Conservation (phyloP, 2,329 filamentous ascomycete species). For the Thelonectria olida region DNA sequence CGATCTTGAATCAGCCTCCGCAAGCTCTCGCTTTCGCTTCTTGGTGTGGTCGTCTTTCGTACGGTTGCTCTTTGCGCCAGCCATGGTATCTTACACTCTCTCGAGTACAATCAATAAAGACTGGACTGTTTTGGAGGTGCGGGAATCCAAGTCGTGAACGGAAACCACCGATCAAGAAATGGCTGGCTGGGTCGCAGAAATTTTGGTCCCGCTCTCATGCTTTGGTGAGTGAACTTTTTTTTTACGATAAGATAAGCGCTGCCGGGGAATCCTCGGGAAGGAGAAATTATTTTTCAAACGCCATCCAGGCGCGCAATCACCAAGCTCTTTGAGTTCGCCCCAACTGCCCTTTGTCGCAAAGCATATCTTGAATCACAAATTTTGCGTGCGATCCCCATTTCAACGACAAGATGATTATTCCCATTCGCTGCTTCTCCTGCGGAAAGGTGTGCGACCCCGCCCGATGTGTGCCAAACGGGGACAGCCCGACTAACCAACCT, state of each 20-base stretch:
- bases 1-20: slow-evolving; percentile 52
- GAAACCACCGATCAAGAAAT: slow-evolving; percentile 31
- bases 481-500: slow-evolving; percentile 41
- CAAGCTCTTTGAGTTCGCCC: slow-evolving; percentile 27
- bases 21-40: slow-evolving; percentile 58
- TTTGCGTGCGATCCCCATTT: slow-evolving; percentile 23
- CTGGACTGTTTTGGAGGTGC: slow-evolving; percentile 24
- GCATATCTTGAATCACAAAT: slow-evolving; percentile 19
- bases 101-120: slow-evolving; percentile 14
- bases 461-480: slow-evolving; percentile 15
- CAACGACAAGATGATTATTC: slow-evolving; percentile 88
- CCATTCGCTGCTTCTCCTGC: slow-evolving; percentile 97
- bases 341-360: slow-evolving; percentile 36
- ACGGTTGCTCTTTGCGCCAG: slow-evolving; percentile 44
- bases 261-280: slow-evolving; percentile 44
- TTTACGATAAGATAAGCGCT: slow-evolving; percentile 51
- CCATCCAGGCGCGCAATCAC: slow-evolving; percentile 12
- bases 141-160: slow-evolving; percentile 23
- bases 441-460: slow-evolving; percentile 78
- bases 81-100: slow-evolving; percentile 42
- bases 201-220: slow-evolving; percentile 52
- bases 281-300: slow-evolving; percentile 40
- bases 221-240: slow-evolving; percentile 51
- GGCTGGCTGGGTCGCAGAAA: slow-evolving; percentile 45
- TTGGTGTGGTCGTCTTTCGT: slow-evolving; percentile 50